Conservation (phyloP, 176 grass and related monocot genomes). For the Alloteropsis semialata region DNA sequence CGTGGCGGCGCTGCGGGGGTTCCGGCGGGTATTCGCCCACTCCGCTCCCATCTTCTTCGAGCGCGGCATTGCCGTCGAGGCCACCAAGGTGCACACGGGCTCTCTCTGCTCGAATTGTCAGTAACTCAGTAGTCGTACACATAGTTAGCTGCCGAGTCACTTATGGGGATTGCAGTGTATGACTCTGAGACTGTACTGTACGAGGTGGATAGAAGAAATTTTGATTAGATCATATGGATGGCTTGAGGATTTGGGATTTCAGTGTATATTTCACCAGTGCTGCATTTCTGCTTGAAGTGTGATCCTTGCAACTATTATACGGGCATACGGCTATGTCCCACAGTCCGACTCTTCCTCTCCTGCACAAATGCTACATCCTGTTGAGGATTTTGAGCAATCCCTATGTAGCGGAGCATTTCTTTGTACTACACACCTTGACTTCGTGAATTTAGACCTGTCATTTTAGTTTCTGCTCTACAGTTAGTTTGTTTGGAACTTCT, state of each 20-base stretch:
- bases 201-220: no score
- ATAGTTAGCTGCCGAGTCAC: not conserved
- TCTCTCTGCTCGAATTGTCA: not conserved
- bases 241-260: not conserved
- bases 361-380: not conserved
- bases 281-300: not conserved
- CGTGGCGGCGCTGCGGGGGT: conserved; percentile 60
- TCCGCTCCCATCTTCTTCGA: conserved; percentile 88
- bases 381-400: no score
- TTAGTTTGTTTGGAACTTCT: no score
- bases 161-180: no score
- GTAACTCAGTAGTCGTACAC: not conserved
- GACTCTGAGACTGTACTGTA: no score
- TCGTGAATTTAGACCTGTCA: no score
- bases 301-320: not conserved
- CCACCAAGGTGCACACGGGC: conserved; percentile 18
- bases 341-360: not conserved
- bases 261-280: not conserved
- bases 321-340: not conserved
- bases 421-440: no score
- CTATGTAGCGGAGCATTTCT: no score
- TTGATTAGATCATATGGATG: no score
- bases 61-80: conserved; percentile 70
- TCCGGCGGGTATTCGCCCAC: conserved; percentile 90
- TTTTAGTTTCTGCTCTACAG: no score